phyloP scores from a whole-genome alignment of 2,329 filamentous ascomycete genomes.

The Alternaria brassicicola region DNA sequence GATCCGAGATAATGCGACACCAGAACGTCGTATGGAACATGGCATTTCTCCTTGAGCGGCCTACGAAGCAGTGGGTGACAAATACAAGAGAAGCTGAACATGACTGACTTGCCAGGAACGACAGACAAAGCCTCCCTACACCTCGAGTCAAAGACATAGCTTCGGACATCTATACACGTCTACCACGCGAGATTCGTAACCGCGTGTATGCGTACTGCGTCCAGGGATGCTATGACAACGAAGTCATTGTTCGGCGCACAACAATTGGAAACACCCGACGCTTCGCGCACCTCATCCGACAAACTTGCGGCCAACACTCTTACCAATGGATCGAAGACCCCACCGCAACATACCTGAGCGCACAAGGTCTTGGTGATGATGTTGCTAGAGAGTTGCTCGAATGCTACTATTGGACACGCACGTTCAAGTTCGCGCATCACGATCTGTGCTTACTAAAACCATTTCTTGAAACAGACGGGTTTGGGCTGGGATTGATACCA shows the following conservation, averaged over 20 bases:
- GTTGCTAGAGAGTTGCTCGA: slow-evolving; percentile 25
- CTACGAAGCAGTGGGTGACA: slow-evolving; percentile 5
- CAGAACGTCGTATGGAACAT: not conserved
- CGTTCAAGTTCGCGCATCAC: slow-evolving; percentile 27
- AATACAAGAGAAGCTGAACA: not conserved
- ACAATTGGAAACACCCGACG: not conserved
- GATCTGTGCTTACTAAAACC: slow-evolving; percentile 20
- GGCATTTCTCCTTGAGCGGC: not conserved
- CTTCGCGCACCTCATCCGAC: slow-evolving; percentile 21
- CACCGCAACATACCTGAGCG: slow-evolving; percentile 2
- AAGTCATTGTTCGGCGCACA: slow-evolving; percentile 27
- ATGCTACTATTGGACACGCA: slow-evolving; percentile 26
- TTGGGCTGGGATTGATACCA: slow-evolving; percentile 17
- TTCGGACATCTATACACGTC: slow-evolving; percentile 7
- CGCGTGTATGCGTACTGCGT: slow-evolving; percentile 26
- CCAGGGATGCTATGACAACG: slow-evolving; percentile 25
- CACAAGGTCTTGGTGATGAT: not conserved
- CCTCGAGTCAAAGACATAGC: not conserved
- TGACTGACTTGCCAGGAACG: slow-evolving; percentile 7
- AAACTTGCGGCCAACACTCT: slow-evolving; percentile 13
- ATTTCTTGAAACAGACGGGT: slow-evolving; percentile 19
- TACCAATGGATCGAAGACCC: slow-evolving; percentile 31
- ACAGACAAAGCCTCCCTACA: not conserved
- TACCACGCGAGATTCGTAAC: slow-evolving; percentile 32
- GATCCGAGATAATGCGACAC: not conserved